phyloP scores from a whole-genome alignment of 768 basidiomycete species.

The Russula vinacea region DNA sequence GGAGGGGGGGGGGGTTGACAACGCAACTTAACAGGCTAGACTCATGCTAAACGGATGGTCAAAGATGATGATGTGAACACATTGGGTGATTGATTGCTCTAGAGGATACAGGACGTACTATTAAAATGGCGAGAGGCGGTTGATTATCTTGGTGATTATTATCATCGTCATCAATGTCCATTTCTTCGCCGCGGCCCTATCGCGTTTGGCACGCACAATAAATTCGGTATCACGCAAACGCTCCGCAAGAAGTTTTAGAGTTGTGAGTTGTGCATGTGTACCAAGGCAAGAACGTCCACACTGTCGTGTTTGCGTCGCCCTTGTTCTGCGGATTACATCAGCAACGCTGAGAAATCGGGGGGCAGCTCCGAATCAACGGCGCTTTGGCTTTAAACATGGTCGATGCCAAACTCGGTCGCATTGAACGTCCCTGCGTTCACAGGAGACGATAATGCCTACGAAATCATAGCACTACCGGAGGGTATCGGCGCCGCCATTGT shows the following conservation, averaged over 20 bases:
- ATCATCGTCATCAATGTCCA: conserved; percentile 94
- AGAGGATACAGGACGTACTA: conserved; percentile 44
- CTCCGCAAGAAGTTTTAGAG: conserved; percentile 57
- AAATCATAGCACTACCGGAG: no score
- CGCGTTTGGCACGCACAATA: conserved; percentile 50
- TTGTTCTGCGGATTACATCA: neutral
- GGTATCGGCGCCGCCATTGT: no score
- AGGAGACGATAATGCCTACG: no score
- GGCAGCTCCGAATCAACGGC: neutral
- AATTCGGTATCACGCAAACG: conserved; percentile 62
- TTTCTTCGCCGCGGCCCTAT: conserved; percentile 63
- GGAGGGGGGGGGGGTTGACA: no score
- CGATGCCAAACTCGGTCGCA: no score
- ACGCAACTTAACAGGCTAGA: no score
- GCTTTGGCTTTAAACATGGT: no score
- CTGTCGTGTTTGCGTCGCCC: no score
- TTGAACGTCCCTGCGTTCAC: no score
- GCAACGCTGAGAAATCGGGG: neutral
- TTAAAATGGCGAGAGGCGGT: conserved; percentile 32
- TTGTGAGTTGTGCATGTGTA: conserved; percentile 31
- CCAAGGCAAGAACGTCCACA: no score
- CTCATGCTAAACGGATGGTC: no score
- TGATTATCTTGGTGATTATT: no score
- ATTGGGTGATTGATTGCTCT: neutral
- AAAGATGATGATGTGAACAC: neutral